Evolutionary conservation across 2,329 filamentous ascomycete species (phyloP).

Genomic region (Fusarium fujikuroi): DNA sequence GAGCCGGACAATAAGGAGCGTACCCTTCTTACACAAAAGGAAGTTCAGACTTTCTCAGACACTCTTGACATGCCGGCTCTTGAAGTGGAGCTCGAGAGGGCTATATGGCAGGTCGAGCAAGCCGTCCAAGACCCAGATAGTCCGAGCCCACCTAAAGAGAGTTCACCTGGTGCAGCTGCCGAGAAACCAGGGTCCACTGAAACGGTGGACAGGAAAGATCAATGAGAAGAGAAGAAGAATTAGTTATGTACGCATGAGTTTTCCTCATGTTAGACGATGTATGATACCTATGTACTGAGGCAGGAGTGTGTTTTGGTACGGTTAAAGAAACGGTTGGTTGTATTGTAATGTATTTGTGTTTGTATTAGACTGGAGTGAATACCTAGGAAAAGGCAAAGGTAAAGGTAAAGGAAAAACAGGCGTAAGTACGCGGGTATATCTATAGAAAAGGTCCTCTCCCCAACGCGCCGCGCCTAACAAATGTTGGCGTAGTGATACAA

Average conservation of each 20-base stretch:
- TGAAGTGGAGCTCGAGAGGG: conserved; percentile 77
- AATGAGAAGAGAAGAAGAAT: conserved; percentile 29
- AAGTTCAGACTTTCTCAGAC: conserved; percentile 68
- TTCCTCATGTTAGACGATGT: conserved; percentile 33
- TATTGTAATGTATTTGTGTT: background rate
- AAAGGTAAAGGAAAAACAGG: conserved; percentile 24
- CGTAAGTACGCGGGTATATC: conserved; percentile 42
- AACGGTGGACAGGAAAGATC: conserved; percentile 23
- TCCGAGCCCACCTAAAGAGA: conserved; percentile 17
- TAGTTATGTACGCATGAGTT: conserved; percentile 4
- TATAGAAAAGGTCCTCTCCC: conserved; percentile 40
- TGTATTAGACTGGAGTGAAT: conserved; percentile 23
- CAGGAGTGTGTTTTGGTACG: conserved; percentile 16
- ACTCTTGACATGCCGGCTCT: conserved; percentile 75
- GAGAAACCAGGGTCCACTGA: conserved; percentile 23
- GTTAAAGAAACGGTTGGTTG: conserved; percentile 11
- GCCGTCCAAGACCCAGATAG: conserved; percentile 54
- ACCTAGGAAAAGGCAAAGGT: background rate
- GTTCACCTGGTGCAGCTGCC: conserved; percentile 22
- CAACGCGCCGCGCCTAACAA: conserved; percentile 26
- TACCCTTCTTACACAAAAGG: conserved; percentile 59
- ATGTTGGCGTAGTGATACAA: conserved; percentile 19
- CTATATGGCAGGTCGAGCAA: conserved; percentile 77
- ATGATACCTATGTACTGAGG: conserved; percentile 36
- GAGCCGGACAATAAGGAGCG: conserved; percentile 46